Percentiles rank a stretch among this genome's conserved stretches.
These are phyloP conservation scores for Podosphaera xanthii DNA, from an alignment of 2,329 filamentous ascomycete species.

Conservation along the genomic window DNA sequence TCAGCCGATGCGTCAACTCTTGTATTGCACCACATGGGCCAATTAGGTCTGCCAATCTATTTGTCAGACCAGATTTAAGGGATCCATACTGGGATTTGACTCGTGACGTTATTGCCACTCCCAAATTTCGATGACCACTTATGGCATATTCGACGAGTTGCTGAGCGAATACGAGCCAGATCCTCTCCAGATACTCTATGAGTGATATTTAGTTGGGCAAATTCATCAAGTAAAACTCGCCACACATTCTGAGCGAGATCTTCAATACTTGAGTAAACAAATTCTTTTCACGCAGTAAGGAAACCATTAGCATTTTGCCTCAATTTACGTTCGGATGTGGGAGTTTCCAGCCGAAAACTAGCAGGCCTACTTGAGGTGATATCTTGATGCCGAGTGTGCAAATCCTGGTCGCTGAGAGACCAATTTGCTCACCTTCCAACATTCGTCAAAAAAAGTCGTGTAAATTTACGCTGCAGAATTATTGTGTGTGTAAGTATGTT, in stretches of 20 bases:
- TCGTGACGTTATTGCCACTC: not conserved
- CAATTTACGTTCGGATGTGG: not conserved
- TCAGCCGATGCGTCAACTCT: not conserved
- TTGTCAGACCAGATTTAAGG: not conserved
- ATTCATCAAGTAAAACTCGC: not conserved
- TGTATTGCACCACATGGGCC: not conserved
- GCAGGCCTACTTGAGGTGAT: not conserved
- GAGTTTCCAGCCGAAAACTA: not conserved
- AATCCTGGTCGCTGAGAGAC: not conserved
- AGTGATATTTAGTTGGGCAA: not conserved
- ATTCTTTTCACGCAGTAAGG: not conserved
- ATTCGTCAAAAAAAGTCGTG: not conserved
- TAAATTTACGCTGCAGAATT: too few species aligned
- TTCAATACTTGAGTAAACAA: not conserved
- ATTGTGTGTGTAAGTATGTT: too few species aligned
- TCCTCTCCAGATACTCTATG: not conserved
- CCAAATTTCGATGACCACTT: not conserved
- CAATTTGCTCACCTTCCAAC: not conserved
- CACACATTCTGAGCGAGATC: not conserved
- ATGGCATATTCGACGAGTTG: not conserved
- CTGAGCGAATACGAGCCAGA: not conserved
- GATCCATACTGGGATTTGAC: not conserved
- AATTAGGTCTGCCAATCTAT: not conserved
- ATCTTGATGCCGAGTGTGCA: not conserved
- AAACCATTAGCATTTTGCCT: not conserved